These are phyloP conservation scores for Hypoxylon sp. DNA, from an alignment of 2,329 filamentous ascomycete species.

Conservation along the genomic window DNA sequence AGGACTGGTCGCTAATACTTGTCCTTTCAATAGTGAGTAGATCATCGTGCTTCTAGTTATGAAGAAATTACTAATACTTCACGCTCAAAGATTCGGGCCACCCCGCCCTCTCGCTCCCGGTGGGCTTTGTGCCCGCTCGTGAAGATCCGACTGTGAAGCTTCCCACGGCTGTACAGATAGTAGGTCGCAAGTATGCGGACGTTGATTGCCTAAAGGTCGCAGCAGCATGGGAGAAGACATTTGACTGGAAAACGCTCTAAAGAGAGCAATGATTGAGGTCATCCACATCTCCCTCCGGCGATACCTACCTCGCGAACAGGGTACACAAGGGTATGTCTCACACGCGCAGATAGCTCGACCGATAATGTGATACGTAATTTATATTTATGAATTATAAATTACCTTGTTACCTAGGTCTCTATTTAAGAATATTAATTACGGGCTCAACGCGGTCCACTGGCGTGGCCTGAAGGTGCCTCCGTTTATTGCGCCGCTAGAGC, in stretches of 20 bases:
- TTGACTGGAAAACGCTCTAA: constrained; percentile 49
- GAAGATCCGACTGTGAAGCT: constrained; percentile 50
- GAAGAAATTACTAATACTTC: not conserved
- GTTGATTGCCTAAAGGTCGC: constrained; percentile 49
- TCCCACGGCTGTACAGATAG: constrained; percentile 51
- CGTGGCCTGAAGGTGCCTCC: too few species aligned
- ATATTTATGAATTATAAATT: not conserved
- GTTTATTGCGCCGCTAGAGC: too few species aligned
- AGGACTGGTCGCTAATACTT: constrained; percentile 48
- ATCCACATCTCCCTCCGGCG: not conserved
- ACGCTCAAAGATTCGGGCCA: constrained; percentile 47
- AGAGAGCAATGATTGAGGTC: not conserved
- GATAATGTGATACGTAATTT: not conserved
- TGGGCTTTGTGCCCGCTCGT: constrained; percentile 50
- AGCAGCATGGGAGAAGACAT: constrained; percentile 51
- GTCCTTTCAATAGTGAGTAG: constrained; percentile 47
- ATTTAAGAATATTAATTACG: not conserved
- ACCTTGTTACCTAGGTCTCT: not conserved
- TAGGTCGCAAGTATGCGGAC: constrained; percentile 51
- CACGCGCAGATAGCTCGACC: not conserved
- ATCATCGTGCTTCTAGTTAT: not conserved
- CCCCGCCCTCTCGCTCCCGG: constrained; percentile 51
- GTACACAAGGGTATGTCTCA: not conserved
- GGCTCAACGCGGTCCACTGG: too few species aligned
- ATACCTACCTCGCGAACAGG: not conserved